Evolutionary conservation across 169 alveolate species (phyloP).

Genomic region (Eimeria necatrix): DNA sequence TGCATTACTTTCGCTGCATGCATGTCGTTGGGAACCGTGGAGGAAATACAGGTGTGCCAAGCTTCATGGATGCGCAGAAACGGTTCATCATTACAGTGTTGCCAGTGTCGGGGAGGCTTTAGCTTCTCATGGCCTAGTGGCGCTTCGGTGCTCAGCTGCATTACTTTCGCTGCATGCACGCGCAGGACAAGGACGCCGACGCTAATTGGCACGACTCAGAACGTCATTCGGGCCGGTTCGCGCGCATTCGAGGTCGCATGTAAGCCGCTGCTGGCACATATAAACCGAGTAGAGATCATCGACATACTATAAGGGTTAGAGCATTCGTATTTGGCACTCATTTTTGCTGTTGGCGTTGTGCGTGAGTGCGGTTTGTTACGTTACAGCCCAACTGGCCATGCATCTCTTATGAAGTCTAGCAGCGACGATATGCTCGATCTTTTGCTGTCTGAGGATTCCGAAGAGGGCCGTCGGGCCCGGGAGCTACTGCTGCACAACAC

Average conservation of each 20-base stretch:
- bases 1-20: no score
- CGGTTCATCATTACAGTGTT: background rate
- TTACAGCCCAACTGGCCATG: conserved; percentile 80
- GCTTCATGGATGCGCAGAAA: background rate
- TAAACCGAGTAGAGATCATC: background rate
- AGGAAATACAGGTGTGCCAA: conserved; percentile 71
- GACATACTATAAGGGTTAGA: no score
- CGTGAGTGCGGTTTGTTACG: conserved; percentile 12
- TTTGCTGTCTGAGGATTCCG: conserved; percentile 66
- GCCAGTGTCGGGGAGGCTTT: background rate
- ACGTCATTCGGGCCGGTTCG: conserved; percentile 79
- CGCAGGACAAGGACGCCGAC: conserved; percentile 78
- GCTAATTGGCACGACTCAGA: conserved; percentile 75
- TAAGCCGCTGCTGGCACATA: background rate
- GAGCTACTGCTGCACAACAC: conserved; percentile 78
- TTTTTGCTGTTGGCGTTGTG: background rate
- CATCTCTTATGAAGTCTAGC: conserved; percentile 77
- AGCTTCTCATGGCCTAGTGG: background rate
- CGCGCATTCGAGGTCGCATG: conserved; percentile 79
- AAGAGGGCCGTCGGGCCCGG: conserved; percentile 77
- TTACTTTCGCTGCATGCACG: background rate
- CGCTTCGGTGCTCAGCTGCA: background rate
- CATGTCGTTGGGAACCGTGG: conserved; percentile 70
- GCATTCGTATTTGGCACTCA: background rate
- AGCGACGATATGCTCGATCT: conserved; percentile 76